Evolutionary conservation across 305 asterid species (phyloP).

Genomic region (Striga hermonthica): DNA sequence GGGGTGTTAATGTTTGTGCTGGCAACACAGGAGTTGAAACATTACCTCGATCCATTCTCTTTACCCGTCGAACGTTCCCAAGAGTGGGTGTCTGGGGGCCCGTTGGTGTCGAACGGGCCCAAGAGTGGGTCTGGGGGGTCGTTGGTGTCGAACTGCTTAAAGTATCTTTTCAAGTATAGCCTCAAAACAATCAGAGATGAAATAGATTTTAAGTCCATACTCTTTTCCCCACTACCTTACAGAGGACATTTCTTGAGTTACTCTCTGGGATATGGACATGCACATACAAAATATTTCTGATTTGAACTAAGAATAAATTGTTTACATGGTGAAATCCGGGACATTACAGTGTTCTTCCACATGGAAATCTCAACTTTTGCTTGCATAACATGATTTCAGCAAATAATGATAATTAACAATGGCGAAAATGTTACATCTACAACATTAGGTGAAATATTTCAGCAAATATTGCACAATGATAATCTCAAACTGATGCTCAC

Average conservation of each 20-base stretch:
- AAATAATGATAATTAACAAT: slow-evolving; percentile 22
- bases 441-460: neutral
- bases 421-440: slow-evolving; percentile 34
- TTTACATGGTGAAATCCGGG: slow-evolving; percentile 13
- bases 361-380: slow-evolving; percentile 31
- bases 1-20: too few relatives aligned
- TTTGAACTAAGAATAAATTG: neutral
- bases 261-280: neutral
- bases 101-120: slow-evolving; percentile 68
- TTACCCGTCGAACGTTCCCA: too few relatives aligned
- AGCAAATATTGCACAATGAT: slow-evolving; percentile 16
- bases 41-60: too few relatives aligned
- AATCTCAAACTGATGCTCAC: slow-evolving; percentile 26
- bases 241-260: neutral
- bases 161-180: neutral
- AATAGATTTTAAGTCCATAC: too few relatives aligned
- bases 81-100: slow-evolving; percentile 49
- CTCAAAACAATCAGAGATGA: too few relatives aligned
- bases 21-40: too few relatives aligned
- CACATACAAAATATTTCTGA: neutral
- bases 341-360: slow-evolving; percentile 21
- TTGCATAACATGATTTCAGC: slow-evolving; percentile 31
- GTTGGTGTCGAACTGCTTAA: slow-evolving; percentile 40
- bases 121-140: slow-evolving; percentile 57
- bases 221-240: neutral